Evolutionary conservation across 2,329 filamentous ascomycete genomes (phyloP), one percentile per base, ranked within the genome.

Genomic region (Neophaeococcomyces aloes): DNA sequence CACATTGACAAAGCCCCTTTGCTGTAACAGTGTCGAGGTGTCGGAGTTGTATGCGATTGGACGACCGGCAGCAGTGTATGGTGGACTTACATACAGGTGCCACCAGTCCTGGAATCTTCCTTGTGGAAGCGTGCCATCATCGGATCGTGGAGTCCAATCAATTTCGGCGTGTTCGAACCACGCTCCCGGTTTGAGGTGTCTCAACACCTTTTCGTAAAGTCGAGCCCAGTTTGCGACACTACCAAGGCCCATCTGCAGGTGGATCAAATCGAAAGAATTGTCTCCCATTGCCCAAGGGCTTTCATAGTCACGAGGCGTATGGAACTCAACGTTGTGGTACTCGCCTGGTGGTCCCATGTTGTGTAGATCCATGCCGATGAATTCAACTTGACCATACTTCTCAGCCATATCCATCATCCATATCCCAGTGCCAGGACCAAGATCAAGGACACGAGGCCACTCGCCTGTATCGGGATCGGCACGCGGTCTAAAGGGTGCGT

Each of bases 351-450:
- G 43, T 56, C 81, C 78, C 46, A 79, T 79, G 39, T 73, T 69
- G 31, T 74, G 71, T 17, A 83, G 63, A 57, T 83, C 79, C 19
- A 79, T 60, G 18, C 78, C 79, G 18, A 73, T 59, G 38, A 82
- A 75, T 60, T 78, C 73, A 40, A 76, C 71, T 15, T 73, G 57
- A 10, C 68, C 68, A 57, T 75, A 79, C 59, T 70, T 70, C 75
- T 83, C 79, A 50, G 83, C 83, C 65, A 94, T 82, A 53, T 89
- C 83, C 55, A 93, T 84, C 31, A 83, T 78, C 89, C 89, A 96
- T 48, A 94, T 89, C 30, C 86, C 87, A 1, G 86, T 94, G 15
- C 88, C 89, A 50, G 83, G 88, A 32, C 87, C 89, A 42, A 94
- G 57, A 54, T 79, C 77, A 44, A 79, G 65, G 48, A 79, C 72